phyloP scores from a whole-genome alignment of 768 basidiomycete genomes.

The Vararia minispora region DNA sequence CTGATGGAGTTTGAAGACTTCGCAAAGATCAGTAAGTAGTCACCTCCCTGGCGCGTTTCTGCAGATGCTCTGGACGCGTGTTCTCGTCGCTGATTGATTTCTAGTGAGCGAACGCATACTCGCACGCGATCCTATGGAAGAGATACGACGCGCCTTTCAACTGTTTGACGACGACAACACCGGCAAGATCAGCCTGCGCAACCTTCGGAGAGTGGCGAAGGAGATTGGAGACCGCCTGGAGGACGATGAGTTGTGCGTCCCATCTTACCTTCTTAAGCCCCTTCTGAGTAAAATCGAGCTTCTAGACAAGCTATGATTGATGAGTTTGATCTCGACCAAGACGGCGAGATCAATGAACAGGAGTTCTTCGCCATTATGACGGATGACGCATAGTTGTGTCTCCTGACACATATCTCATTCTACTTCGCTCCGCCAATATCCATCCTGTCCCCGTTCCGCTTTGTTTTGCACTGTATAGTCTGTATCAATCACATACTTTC shows the following conservation, averaged over 20 bases:
- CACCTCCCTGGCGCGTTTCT: conserved; percentile 16
- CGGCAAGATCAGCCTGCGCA: conserved; percentile 86
- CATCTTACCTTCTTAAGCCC: neutral
- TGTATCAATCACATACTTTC: too few relatives aligned
- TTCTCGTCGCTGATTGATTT: neutral
- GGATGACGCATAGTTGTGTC: conserved; percentile 77
- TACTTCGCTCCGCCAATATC: too few relatives aligned
- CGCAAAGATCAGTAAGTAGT: conserved; percentile 77
- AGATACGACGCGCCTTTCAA: conserved; percentile 92
- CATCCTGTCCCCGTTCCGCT: too few relatives aligned
- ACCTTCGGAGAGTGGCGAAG: conserved; percentile 88
- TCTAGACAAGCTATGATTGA: conserved; percentile 98
- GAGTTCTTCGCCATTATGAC: conserved; percentile 98
- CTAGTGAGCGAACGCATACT: conserved; percentile 92
- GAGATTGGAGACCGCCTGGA: conserved; percentile 93
- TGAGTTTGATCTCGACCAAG: conserved; percentile 97
- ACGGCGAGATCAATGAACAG: conserved; percentile 93
- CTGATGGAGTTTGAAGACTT: conserved; percentile 93
- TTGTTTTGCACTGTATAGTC: too few relatives aligned
- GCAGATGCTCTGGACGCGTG: neutral
- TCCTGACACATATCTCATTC: too few relatives aligned
- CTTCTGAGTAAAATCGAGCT: neutral
- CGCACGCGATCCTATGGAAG: conserved; percentile 91
- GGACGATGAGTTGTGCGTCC: conserved; percentile 89
- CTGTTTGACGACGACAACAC: conserved; percentile 95